Conservation (phyloP, 2,329 filamentous ascomycete species). For the Colletotrichum orchidophilum region DNA sequence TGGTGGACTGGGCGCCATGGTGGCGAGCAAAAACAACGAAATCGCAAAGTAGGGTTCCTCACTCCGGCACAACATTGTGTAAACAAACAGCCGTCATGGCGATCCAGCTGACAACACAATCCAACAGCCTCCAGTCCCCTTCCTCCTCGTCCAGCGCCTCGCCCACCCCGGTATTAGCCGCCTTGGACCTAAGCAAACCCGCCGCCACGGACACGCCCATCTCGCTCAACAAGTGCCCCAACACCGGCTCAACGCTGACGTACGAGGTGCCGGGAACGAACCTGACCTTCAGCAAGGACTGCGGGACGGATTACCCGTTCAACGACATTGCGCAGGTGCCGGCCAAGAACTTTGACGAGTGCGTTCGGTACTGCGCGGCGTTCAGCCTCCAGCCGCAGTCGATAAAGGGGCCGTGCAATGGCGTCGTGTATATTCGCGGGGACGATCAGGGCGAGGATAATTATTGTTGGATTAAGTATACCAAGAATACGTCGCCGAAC, state of each 20-base stretch:
- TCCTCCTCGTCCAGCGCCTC: not conserved
- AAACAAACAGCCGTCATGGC: not conserved
- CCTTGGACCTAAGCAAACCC: conserved; percentile 18
- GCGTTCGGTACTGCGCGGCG: conserved; percentile 23
- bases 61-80: no score
- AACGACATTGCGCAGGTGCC: conserved; percentile 28
- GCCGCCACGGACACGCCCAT: conserved; percentile 24
- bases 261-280: conserved; percentile 28
- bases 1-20: conserved; percentile 8
- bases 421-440: conserved; percentile 19
- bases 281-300: conserved; percentile 28
- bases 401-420: conserved; percentile 14
- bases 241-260: not conserved
- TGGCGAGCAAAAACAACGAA: conserved; percentile 16
- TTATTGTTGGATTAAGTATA: conserved; percentile 31
- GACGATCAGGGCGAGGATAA: conserved; percentile 14
- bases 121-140: not conserved
- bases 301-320: conserved; percentile 23
- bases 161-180: not conserved
- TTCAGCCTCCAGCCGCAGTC: conserved; percentile 26
- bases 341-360: conserved; percentile 25
- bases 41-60: conserved; percentile 5
- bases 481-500: conserved; percentile 15
- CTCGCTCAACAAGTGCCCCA: conserved; percentile 13
- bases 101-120: no score